A percentile compares a stretch with the other conserved stretches of the same genome.
These are phyloP conservation scores for Fusarium subtropicale DNA, from an alignment of 2,329 filamentous ascomycete species.

Conservation along the genomic window DNA sequence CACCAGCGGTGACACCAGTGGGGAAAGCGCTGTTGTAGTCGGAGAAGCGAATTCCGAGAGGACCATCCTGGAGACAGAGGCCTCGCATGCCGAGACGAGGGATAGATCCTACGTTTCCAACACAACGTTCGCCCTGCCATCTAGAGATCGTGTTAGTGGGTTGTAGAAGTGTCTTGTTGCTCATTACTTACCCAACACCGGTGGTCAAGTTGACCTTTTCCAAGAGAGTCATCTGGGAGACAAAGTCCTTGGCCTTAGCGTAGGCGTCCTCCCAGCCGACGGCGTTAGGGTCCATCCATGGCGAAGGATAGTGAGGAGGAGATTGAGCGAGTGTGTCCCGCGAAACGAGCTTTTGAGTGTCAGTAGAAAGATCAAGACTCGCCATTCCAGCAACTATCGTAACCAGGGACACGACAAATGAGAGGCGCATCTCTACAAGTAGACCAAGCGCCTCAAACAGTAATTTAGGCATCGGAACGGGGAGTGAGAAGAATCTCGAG, in stretches of 20 bases:
- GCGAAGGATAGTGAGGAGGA: conserved; percentile 81
- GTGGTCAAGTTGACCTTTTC: conserved; percentile 98
- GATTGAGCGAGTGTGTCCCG: conserved; percentile 54
- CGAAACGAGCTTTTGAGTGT: conserved; percentile 39
- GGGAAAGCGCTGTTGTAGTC: conserved; percentile 88
- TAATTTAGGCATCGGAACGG: neutral
- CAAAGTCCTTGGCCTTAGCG: conserved; percentile 78
- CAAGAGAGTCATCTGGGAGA: conserved; percentile 81
- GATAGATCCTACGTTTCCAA: conserved; percentile 79
- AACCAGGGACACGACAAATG: conserved; percentile 9
- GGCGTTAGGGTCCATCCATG: conserved; percentile 82
- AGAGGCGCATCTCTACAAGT: conserved; percentile 26
- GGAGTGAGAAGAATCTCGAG: neutral
- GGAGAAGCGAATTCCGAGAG: conserved; percentile 79
- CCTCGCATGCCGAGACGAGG: conserved; percentile 76
- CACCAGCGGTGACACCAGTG: conserved; percentile 80
- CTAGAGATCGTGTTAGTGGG: conserved; percentile 38
- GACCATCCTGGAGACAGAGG: conserved; percentile 89
- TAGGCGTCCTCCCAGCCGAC: conserved; percentile 82
- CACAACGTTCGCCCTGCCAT: conserved; percentile 73
- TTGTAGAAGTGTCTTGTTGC: accelerated
- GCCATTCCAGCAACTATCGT: neutral
- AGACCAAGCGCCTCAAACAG: neutral
- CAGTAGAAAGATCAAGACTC: conserved; percentile 35
- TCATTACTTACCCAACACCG: conserved; percentile 76